These are phyloP conservation scores for Phytophthora aleatoria DNA, from an alignment of 352 stramenopile genomes.

Conservation along the genomic window DNA sequence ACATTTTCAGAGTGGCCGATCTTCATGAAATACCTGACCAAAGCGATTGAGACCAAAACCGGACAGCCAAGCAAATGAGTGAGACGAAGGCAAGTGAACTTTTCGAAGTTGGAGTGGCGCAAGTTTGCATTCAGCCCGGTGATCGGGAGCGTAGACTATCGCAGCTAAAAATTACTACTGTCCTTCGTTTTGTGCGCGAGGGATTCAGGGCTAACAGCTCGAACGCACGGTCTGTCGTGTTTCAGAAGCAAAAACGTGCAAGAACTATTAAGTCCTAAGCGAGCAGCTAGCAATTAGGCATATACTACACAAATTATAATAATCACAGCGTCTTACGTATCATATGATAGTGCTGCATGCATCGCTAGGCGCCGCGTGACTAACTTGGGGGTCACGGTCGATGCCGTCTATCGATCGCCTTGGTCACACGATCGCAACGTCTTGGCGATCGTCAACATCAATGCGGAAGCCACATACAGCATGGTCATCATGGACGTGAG, in stretches of 20 bases:
- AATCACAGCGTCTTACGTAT: not conserved
- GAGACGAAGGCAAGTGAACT: not conserved
- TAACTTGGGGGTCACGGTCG: no score
- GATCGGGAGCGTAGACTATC: not conserved
- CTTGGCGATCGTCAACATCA: no score
- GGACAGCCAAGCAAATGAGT: not conserved
- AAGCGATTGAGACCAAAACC: not conserved
- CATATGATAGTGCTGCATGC: not conserved
- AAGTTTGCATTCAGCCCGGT: not conserved
- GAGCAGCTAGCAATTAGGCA: no score
- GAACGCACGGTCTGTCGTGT: not conserved
- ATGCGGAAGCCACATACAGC: no score
- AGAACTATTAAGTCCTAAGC: not conserved
- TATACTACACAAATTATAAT: not conserved
- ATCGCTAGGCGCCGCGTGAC: no score
- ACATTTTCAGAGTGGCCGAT: slow-evolving; percentile 1
- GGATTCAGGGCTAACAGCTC: not conserved
- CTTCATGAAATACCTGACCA: not conserved
- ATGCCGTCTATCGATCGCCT: no score
- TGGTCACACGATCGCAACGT: no score
- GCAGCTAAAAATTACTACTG: not conserved
- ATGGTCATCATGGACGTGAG: no score
- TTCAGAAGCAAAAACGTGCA: not conserved
- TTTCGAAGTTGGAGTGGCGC: not conserved
- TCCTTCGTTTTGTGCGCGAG: not conserved